A percentile compares a stretch with the other conserved stretches of the same genome.
phyloP scores from a whole-genome alignment of 192 early-diverging fungal species.

The Fimicolochytrium jonesii region DNA sequence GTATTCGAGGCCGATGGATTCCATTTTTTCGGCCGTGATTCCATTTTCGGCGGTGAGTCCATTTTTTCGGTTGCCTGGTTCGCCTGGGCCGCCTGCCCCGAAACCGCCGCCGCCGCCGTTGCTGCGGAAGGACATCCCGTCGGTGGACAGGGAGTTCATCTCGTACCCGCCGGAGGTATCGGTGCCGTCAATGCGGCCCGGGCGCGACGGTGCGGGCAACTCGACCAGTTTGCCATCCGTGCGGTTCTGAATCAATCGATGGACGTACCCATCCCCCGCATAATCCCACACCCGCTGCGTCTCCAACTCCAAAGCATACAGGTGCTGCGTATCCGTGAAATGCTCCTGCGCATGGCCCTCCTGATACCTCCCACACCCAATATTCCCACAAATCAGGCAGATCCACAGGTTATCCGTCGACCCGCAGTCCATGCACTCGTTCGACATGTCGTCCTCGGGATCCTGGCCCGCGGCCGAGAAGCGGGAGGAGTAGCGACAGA shows the following conservation, averaged over 20 bases:
- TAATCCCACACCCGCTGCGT: conserved; percentile 99
- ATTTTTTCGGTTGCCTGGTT: too few relatives aligned
- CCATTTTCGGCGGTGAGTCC: conserved; percentile 23
- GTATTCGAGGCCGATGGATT: conserved; percentile 76
- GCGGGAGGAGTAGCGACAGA: conserved; percentile 80
- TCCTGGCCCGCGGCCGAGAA: conserved; percentile 3
- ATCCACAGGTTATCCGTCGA: conserved; percentile 86
- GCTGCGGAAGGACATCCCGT: too few relatives aligned
- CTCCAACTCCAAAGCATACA: conserved; percentile 88
- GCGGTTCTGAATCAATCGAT: conserved; percentile 88
- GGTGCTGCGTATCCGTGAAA: conserved; percentile 76
- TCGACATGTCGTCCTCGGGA: conserved; percentile 26
- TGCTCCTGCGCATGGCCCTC: conserved; percentile 86
- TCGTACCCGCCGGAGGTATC: background rate
- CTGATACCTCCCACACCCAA: conserved; percentile 94
- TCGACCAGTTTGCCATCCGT: conserved; percentile 91
- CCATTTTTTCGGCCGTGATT: conserved; percentile 72
- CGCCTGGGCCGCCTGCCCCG: too few relatives aligned
- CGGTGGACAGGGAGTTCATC: too few relatives aligned
- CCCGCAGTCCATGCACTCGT: conserved; percentile 74
- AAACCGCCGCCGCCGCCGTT: conserved; percentile 2
- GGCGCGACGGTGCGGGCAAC: conserved; percentile 47
- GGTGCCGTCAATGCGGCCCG: background rate
- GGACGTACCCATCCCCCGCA: conserved; percentile 93
- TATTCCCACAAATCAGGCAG: conserved; percentile 91